A percentile compares a stretch with the other conserved stretches of the same genome.
Conservation (phyloP, 2,329 filamentous ascomycete genomes). For the Penicillium frequentans region DNA sequence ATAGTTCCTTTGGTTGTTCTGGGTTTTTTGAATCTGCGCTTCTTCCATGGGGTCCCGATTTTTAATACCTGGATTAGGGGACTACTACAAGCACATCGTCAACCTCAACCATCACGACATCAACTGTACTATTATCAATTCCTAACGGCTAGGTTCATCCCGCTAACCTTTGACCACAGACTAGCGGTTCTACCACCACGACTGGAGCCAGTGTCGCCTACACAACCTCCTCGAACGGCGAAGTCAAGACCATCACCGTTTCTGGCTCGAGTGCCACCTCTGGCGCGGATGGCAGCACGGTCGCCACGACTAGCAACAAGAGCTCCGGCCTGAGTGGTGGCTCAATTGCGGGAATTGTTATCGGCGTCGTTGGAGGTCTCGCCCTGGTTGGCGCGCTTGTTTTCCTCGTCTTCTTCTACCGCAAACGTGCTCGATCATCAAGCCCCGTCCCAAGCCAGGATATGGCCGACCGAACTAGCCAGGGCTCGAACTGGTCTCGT, state of each 20-base stretch:
- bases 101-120: constrained; percentile 15
- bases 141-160: background rate
- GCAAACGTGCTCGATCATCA: constrained; percentile 32
- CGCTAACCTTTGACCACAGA: constrained; percentile 13
- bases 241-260: constrained; percentile 32
- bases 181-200: constrained; percentile 9
- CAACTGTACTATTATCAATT: constrained; percentile 12
- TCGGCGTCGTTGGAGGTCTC: constrained; percentile 42
- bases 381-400: constrained; percentile 39
- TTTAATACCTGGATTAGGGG: constrained; percentile 21
- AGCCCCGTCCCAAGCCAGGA: constrained; percentile 33
- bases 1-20: constrained; percentile 5
- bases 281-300: constrained; percentile 13
- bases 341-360: constrained; percentile 46
- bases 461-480: constrained; percentile 33
- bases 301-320: constrained; percentile 10
- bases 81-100: constrained; percentile 19
- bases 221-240: constrained; percentile 26
- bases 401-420: constrained; percentile 40
- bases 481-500: constrained; percentile 35
- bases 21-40: constrained; percentile 2
- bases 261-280: constrained; percentile 18
- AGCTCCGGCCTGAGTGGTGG: constrained; percentile 38
- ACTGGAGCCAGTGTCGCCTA: constrained; percentile 17
- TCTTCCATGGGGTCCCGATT: constrained; percentile 16